Percentiles rank a stretch among this genome's conserved stretches.
These are phyloP conservation scores for Colletotrichum abscissum DNA, from an alignment of 2,329 filamentous ascomycete species.

Conservation along the genomic window DNA sequence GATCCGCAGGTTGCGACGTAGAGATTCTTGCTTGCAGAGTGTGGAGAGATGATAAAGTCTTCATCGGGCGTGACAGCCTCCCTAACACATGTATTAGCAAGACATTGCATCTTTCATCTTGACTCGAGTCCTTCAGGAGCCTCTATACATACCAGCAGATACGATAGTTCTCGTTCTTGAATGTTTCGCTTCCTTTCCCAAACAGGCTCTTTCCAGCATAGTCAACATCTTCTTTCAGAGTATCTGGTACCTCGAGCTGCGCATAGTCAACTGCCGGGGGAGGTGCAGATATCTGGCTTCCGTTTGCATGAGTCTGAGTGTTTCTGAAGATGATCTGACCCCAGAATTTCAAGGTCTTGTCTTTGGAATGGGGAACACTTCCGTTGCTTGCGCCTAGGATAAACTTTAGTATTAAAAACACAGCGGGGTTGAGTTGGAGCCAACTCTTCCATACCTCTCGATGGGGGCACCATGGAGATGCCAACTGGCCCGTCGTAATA, in stretches of 20 bases:
- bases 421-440: too few species aligned
- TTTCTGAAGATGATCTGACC: slow-evolving; percentile 62
- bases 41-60: slow-evolving; percentile 63
- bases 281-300: slow-evolving; percentile 59
- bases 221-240: slow-evolving; percentile 61
- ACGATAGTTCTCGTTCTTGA: slow-evolving; percentile 65
- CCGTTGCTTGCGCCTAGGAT: slow-evolving; percentile 51
- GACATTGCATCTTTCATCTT: neutral
- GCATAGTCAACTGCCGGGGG: slow-evolving; percentile 60
- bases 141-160: slow-evolving; percentile 61
- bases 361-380: slow-evolving; percentile 54
- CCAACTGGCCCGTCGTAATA: slow-evolving; percentile 57
- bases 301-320: slow-evolving; percentile 54
- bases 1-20: slow-evolving; percentile 66
- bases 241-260: slow-evolving; percentile 62
- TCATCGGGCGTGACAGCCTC: slow-evolving; percentile 63
- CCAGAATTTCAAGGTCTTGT: slow-evolving; percentile 59
- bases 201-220: slow-evolving; percentile 63
- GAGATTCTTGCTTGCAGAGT: slow-evolving; percentile 55
- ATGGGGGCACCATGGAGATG: slow-evolving; percentile 24
- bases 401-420: neutral
- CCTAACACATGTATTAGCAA: slow-evolving; percentile 46
- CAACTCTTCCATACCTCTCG: neutral
- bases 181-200: slow-evolving; percentile 59
- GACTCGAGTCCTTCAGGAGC: neutral